Conservation (phyloP, 1,284 basidiomycete genomes). For the Leucoagaricus sp. region DNA sequence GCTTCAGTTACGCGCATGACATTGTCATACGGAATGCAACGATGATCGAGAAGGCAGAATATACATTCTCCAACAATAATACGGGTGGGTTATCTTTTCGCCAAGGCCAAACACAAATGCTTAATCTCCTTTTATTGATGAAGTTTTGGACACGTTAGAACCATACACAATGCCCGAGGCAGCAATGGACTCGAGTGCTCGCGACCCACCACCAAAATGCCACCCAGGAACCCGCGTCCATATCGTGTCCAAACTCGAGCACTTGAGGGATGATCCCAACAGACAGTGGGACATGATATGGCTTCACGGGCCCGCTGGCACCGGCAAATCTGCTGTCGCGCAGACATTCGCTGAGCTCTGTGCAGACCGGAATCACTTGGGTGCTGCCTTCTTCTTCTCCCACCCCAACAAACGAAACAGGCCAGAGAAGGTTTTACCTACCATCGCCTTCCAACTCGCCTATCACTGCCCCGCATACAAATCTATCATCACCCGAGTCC, state of each 20-base stretch:
- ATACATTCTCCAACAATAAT: too few species aligned
- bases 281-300: slow-evolving; percentile 18
- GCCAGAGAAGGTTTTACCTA: slow-evolving; percentile 14
- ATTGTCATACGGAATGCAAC: neutral
- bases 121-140: too few species aligned
- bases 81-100: neutral
- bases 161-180: too few species aligned
- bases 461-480: slow-evolving; percentile 12
- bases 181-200: too few species aligned
- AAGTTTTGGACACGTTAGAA: too few species aligned
- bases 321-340: slow-evolving; percentile 26
- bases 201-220: too few species aligned
- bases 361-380: slow-evolving; percentile 12
- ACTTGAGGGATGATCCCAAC: neutral
- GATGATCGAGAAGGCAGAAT: neutral
- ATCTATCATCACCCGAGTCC: slow-evolving; percentile 4
- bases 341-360: slow-evolving; percentile 23
- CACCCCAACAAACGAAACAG: slow-evolving; percentile 6
- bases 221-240: slow-evolving; percentile 1
- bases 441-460: slow-evolving; percentile 23
- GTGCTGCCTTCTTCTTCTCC: slow-evolving; percentile 23
- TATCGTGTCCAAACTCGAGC: neutral
- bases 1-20: neutral
- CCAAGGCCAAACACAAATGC: too few species aligned
- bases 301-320: slow-evolving; percentile 26